A percentile compares a stretch with the other conserved stretches of the same genome.
These are phyloP conservation scores for Turnera subulata DNA, from an alignment of 345 rosid genomes.

Conservation along the genomic window DNA sequence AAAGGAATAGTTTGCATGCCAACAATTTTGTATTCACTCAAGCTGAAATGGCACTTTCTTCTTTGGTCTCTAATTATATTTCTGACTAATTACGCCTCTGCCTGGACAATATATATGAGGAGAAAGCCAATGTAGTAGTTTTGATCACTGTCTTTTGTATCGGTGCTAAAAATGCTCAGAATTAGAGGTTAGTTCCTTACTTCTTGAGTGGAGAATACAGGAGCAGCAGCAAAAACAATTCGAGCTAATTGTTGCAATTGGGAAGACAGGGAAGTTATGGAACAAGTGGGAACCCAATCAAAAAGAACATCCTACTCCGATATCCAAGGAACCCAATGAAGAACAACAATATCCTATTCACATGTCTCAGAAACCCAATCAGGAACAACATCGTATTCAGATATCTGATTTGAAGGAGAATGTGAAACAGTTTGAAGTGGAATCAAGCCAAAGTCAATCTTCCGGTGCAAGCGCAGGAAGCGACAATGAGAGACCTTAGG, in stretches of 20 bases:
- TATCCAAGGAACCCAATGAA: too few relatives aligned
- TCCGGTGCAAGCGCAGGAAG: conserved; percentile 16
- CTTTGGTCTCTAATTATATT: too few relatives aligned
- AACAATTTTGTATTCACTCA: too few relatives aligned
- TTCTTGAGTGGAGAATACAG: conserved; percentile 36
- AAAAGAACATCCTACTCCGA: conserved; percentile 25
- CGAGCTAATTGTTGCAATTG: conserved; percentile 74
- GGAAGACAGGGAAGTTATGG: conserved; percentile 54
- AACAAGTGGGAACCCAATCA: conserved; percentile 34
- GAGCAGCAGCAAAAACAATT: conserved; percentile 92
- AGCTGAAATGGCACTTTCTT: too few relatives aligned
- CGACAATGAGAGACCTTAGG: conserved; percentile 28
- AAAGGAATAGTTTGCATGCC: too few relatives aligned
- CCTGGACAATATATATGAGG: too few relatives aligned
- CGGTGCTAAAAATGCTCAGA: neutral
- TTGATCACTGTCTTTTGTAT: neutral
- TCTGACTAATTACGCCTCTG: too few relatives aligned
- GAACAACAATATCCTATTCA: conserved; percentile 25
- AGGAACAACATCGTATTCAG: conserved; percentile 26
- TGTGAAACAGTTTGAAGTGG: conserved; percentile 21
- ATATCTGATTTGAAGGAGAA: conserved; percentile 23
- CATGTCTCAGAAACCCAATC: conserved; percentile 29
- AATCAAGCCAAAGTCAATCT: conserved; percentile 28
- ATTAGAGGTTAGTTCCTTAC: conserved; percentile 12
- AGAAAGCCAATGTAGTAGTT: too few relatives aligned